Base-by-base conservation (phyloP, 2,329 filamentous ascomycete genomes). In the Xylariaceae sp. region DNA sequence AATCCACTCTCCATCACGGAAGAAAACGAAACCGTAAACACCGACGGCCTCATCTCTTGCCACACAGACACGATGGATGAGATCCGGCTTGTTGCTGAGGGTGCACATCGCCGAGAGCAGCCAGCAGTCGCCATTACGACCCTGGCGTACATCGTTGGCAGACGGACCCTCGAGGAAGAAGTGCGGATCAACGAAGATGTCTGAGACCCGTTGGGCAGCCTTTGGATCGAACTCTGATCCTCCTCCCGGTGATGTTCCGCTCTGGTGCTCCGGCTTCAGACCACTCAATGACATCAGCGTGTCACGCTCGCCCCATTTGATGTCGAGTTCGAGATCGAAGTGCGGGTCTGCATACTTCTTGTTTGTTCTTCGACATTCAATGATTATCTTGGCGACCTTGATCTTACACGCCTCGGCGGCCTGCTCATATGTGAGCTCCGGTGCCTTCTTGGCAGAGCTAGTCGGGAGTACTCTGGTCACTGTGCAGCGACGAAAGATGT, bases 341-440 rank as follows among this genome's bases (percentile, higher is more conserved):
- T 94, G 86, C n/a, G 87, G 84, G 70, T 95, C 90, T 13, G 88
- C 83, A 71, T 95, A 96, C 73, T 91, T 93, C 68, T 91, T 88
- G 73, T 96, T 96, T 59, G 91, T 78, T 7, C 89, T 82, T 18
- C 85, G 80, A 71, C 90, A 95, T 69, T 86, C 83, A 59, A 78
- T 77, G 53, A 84, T 78, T 60, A 87, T 86, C 70, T 84, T 82
- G 30, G 77, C 79, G 2, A 81, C 88, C 75, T 81, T 89, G 58
- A 81, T 82, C 56, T 78, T 80, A 73, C 90, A 95, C 59, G 87
- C 82, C 18, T 81, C 81, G 2, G 80, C 84, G 0, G 89, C 90
- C 66, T 90, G 84, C 56, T 90, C 84, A 69, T 90, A 94, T 0
- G 88, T 90, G 17, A 83, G 81, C 50, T 83, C 78, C 0, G 84